phyloP scores from a whole-genome alignment of 306 rosid genomes.

The Oxytropis ochrocephala region DNA sequence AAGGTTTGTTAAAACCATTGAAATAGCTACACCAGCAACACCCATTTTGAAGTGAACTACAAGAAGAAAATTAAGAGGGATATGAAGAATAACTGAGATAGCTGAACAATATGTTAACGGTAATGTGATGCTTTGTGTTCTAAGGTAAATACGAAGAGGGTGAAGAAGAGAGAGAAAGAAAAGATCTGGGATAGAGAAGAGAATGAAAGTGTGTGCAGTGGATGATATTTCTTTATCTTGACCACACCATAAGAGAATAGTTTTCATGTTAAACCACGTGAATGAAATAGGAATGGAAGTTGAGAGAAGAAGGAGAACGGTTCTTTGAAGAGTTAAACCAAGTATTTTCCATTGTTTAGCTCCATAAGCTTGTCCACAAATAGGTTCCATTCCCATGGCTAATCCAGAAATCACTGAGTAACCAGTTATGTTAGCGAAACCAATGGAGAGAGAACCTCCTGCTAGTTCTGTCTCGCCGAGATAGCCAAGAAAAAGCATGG shows the following conservation, averaged over 20 bases:
- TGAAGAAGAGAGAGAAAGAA: constrained; percentile 82
- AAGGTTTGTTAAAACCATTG: constrained; percentile 72
- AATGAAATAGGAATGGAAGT: constrained; percentile 74
- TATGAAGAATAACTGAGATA: constrained; percentile 63
- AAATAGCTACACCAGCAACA: constrained; percentile 74
- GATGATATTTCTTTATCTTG: constrained; percentile 75
- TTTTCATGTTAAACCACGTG: constrained; percentile 76
- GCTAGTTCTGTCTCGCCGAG: constrained; percentile 91
- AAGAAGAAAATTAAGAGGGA: constrained; percentile 72
- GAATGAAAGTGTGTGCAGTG: constrained; percentile 66
- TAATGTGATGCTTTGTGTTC: constrained; percentile 72
- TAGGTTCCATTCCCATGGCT: constrained; percentile 99
- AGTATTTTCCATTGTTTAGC: constrained; percentile 75
- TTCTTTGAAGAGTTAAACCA: constrained; percentile 75
- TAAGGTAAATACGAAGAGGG: constrained; percentile 72
- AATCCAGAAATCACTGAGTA: constrained; percentile 92
- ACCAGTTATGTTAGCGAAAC: constrained; percentile 95
- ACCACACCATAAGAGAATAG: constrained; percentile 69
- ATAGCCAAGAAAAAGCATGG: constrained; percentile 88
- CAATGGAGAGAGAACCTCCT: constrained; percentile 89
- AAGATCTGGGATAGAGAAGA: constrained; percentile 82
- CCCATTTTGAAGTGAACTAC: constrained; percentile 71
- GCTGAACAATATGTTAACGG: constrained; percentile 82
- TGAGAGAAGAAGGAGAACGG: constrained; percentile 70
- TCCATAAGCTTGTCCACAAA: constrained; percentile 92